phyloP scores from a whole-genome alignment of 2,329 filamentous ascomycete genomes.

The Rhytidhysteron rufulum region DNA sequence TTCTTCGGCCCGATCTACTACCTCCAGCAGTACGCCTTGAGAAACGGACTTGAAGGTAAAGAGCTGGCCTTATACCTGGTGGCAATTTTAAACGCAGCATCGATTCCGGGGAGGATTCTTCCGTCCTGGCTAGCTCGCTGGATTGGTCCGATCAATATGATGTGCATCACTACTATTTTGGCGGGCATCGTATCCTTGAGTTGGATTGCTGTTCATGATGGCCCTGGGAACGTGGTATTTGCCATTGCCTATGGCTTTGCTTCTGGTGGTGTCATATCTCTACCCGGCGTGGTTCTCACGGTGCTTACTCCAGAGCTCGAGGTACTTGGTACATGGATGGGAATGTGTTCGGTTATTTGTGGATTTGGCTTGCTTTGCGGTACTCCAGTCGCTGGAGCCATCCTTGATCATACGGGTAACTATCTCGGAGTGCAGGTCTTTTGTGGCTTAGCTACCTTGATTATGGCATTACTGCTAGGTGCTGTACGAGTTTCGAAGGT shows the following conservation, averaged over 20 bases:
- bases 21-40: slow-evolving; percentile 34
- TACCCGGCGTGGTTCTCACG: slow-evolving; percentile 52
- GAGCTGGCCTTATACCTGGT: slow-evolving; percentile 47
- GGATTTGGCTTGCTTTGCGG: slow-evolving; percentile 31
- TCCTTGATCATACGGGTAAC: too few species aligned
- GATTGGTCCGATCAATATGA: slow-evolving; percentile 48
- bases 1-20: slow-evolving; percentile 40
- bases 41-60: slow-evolving; percentile 33
- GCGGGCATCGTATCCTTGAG: slow-evolving; percentile 42
- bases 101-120: slow-evolving; percentile 49
- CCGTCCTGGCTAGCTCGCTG: slow-evolving; percentile 49
- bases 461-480: too few species aligned
- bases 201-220: slow-evolving; percentile 54
- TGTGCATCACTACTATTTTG: slow-evolving; percentile 46
- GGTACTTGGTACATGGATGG: slow-evolving; percentile 43
- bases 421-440: too few species aligned
- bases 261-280: slow-evolving; percentile 62
- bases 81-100: slow-evolving; percentile 42
- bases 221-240: slow-evolving; percentile 23
- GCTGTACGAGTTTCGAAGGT: too few species aligned
- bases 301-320: slow-evolving; percentile 38
- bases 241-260: slow-evolving; percentile 53
- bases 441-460: too few species aligned
- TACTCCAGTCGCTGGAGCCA: slow-evolving; percentile 31
- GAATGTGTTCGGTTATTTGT: slow-evolving; percentile 33